phyloP scores from a whole-genome alignment of 164 flowering plant genomes.

The grape (Vitis vinifera) region ASM3070453v1 NC_081814.1:2324001-2324500 shows the following conservation, averaged over 20 bases:
- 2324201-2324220: constrained; percentile 72
- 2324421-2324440: no score
- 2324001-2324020: constrained; percentile 84
- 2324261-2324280: constrained; percentile 96
- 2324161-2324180: constrained; percentile 76
- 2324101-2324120: constrained; percentile 72
- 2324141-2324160: constrained; percentile 93
- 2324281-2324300: constrained; percentile 85
- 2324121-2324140: constrained; percentile 76
- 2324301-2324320: constrained; percentile 26
- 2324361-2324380: no score
- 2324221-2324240: constrained; percentile 62
- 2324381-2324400: no score
- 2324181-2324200: constrained; percentile 75
- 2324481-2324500: no score
- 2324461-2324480: no score
- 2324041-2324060: constrained; percentile 74
- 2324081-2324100: constrained; percentile 87
- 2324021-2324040: constrained; percentile 55
- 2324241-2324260: constrained; percentile 61
- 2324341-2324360: no score
- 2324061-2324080: constrained; percentile 89
- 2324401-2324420: no score
- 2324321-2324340: background rate
- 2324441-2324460: no score